Evolutionary conservation across 2,329 filamentous ascomycete species (phyloP).

Genomic region (Neonectria magnoliae): DNA sequence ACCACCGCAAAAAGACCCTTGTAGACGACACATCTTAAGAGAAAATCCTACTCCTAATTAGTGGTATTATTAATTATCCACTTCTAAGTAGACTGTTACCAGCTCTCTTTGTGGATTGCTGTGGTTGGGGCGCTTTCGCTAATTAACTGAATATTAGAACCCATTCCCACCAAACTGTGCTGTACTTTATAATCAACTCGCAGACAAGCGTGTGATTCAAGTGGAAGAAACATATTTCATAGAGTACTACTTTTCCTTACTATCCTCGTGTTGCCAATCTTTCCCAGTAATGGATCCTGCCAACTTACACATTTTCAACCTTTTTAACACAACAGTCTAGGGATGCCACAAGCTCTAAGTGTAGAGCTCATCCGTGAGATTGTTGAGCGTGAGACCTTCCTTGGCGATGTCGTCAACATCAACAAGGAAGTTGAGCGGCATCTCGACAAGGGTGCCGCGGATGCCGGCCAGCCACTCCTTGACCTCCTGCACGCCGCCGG

Average conservation of each 20-base stretch:
- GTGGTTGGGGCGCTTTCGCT: background rate
- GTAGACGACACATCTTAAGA: background rate
- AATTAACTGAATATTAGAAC: background rate
- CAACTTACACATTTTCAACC: background rate
- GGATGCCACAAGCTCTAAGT: conserved; percentile 51
- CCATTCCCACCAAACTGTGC: too few relatives aligned
- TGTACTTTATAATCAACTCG: too few relatives aligned
- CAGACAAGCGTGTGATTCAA: background rate
- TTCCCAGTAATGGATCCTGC: background rate
- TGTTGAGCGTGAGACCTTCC: conserved; percentile 78
- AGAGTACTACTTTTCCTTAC: background rate
- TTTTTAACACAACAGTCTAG: background rate
- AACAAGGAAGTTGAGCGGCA: conserved; percentile 88
- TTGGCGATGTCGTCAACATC: conserved; percentile 86
- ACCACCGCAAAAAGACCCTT: background rate
- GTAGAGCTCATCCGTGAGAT: conserved; percentile 77
- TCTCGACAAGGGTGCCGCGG: conserved; percentile 81
- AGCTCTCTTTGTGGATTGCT: background rate
- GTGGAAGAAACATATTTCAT: background rate
- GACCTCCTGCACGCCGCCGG: conserved; percentile 75
- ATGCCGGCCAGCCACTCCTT: conserved; percentile 75
- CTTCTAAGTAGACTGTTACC: background rate
- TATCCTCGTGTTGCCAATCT: background rate
- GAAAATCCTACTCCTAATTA: background rate
- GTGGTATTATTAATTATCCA: background rate